These are phyloP conservation scores for Candida yuanshanica DNA, from an alignment of 805 yeast genomes.

Conservation along the genomic window DNA sequence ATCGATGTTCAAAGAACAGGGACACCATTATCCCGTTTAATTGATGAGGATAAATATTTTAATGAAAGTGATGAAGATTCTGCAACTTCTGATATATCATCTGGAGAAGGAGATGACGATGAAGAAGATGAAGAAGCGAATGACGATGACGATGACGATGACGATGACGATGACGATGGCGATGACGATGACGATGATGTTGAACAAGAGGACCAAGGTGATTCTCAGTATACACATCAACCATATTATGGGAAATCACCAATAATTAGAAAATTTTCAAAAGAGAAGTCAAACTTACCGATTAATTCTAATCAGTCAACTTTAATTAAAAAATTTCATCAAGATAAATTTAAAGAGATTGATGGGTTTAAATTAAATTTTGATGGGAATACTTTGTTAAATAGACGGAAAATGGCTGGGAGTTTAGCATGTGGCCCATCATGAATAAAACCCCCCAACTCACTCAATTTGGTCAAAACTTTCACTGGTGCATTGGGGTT, in stretches of 20 bases:
- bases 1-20: constrained; percentile 70
- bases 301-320: background rate
- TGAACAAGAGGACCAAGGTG: no score
- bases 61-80: constrained; percentile 22
- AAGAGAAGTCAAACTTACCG: background rate
- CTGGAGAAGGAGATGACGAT: constrained; percentile 10
- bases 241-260: constrained; percentile 12
- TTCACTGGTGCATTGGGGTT: no score
- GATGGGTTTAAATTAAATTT: constrained; percentile 21
- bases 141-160: constrained; percentile 5
- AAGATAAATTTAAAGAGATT: constrained; percentile 14
- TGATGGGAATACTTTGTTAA: constrained; percentile 23
- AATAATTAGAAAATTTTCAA: background rate
- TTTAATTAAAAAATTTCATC: background rate
- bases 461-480: no score
- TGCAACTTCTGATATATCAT: constrained; percentile 1
- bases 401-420: constrained; percentile 21
- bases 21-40: constrained; percentile 19
- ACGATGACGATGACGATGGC: constrained; percentile 7
- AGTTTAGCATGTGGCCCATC: constrained; percentile 13
- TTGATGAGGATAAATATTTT: constrained; percentile 24
- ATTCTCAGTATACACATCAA: constrained; percentile 11
- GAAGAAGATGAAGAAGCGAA: constrained; percentile 7
- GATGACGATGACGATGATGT: constrained; percentile 4
- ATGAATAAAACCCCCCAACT: no score